phyloP scores from a whole-genome alignment of 2,329 filamentous ascomycete species.

The Sporothrix protearum region DNA sequence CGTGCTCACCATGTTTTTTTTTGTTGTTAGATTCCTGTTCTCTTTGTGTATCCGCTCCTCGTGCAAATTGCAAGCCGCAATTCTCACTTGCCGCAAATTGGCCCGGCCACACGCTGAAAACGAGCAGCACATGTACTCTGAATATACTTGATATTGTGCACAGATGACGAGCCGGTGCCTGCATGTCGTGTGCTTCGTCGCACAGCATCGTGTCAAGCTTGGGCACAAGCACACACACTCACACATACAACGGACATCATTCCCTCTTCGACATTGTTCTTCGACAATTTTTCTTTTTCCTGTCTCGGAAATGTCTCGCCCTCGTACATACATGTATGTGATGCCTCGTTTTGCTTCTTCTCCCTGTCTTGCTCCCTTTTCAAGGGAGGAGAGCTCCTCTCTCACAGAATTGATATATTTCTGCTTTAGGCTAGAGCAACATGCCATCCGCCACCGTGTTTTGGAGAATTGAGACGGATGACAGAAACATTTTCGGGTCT shows the following conservation, averaged over 20 bases:
- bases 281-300: not conserved
- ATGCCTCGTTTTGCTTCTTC: not conserved
- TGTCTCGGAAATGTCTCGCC: not conserved
- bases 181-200: not conserved
- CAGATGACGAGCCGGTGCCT: conserved; percentile 6
- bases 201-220: not conserved
- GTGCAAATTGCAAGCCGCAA: conserved; percentile 1
- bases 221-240: not conserved
- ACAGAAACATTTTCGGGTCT: not conserved
- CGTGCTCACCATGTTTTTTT: not conserved
- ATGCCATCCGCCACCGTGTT: not conserved
- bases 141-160: not conserved
- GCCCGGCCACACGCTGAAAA: not conserved
- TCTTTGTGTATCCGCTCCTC: not conserved
- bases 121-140: not conserved
- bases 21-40: not conserved
- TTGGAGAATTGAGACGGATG: not conserved
- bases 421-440: conserved; percentile 11
- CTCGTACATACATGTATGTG: not conserved
- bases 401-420: not conserved
- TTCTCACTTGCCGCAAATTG: not conserved
- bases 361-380: not conserved
- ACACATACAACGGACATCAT: too few species aligned
- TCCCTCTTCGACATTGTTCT: not conserved
- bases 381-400: not conserved